Percentiles rank a stretch among this genome's conserved stretches.
Conservation (phyloP, 1,284 basidiomycete species). For the Malassezia nana region DNA sequence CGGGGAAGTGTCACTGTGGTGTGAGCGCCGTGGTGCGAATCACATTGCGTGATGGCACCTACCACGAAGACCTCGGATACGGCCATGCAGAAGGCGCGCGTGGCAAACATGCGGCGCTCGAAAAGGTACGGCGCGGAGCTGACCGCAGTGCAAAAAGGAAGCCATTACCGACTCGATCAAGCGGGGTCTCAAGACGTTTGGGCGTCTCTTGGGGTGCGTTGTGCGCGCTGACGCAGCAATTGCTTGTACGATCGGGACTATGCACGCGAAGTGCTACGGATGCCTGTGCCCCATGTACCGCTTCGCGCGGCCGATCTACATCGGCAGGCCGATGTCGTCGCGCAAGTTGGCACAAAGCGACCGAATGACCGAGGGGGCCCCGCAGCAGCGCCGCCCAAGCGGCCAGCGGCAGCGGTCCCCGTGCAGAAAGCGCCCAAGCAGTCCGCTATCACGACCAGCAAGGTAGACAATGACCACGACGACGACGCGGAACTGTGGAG, state of each 20-base stretch:
- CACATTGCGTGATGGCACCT: slow-evolving; percentile 75
- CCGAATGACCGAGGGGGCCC: neutral
- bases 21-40: slow-evolving; percentile 77
- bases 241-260: slow-evolving; percentile 90
- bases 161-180: slow-evolving; percentile 91
- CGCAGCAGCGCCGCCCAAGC: neutral
- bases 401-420: neutral
- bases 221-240: slow-evolving; percentile 51
- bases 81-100: slow-evolving; percentile 74
- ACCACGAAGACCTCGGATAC: slow-evolving; percentile 71
- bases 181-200: slow-evolving; percentile 79
- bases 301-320: slow-evolving; percentile 12
- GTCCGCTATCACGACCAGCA: neutral
- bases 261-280: slow-evolving; percentile 70
- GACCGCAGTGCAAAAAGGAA: slow-evolving; percentile 82
- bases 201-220: slow-evolving; percentile 66
- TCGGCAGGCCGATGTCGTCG: slow-evolving; percentile 1
- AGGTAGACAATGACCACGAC: neutral
- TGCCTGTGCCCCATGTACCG: slow-evolving; percentile 54
- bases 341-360: slow-evolving; percentile 1
- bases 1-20: slow-evolving; percentile 60
- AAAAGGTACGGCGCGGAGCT: slow-evolving; percentile 61
- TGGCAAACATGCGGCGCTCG: slow-evolving; percentile 73
- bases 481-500: neutral
- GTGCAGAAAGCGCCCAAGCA: neutral